Evolutionary conservation across 164 flowering plant species (phyloP), one percentile per base, ranked within the genome.

Genomic region (Sedum album): DNA sequence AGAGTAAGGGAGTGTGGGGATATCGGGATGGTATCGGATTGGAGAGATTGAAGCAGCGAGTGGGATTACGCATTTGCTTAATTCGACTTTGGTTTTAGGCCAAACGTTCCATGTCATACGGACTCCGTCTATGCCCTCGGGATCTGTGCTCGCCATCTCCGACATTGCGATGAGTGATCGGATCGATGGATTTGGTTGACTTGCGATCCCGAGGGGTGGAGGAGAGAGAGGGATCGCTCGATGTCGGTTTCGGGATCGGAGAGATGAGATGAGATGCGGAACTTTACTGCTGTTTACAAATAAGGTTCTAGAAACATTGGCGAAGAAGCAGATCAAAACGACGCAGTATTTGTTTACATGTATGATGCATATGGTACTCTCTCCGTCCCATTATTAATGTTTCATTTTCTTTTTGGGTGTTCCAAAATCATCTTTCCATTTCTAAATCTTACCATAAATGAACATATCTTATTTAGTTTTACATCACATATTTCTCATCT

Each of bases 41-140:
- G 90, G 96, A 6, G 91, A 75, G 69, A 89, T 77, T 30, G 85
- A 78, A 18, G 85, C 88, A 30, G 99, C 96, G 49, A 94, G 73
- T 15, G 99, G 99, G 83, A 94, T 85, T 73, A 91, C 97, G 82
- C 96, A 94, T 78, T 91, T 94, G 82, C 85, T 79, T 6, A 94
- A 86, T 64, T 91, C 99, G 11, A 94, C 89, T 63, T 91, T 91
- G 60, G 96, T 82, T 41, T 89, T 77, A 1, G 99, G 99, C 96
- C 97, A 90, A 0, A 75, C 80, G 79, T 88, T 88, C 97, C 97
- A 94, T 18, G 96, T 78, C 97, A 91, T 94, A 0, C 99, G 89
- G 5, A 94, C 89, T 31, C 89, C 95, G 70, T 94, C 97, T 41
- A 89, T 75, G 1, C 91, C 93, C 35, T 89, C 97, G 0, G 82